Base-by-base conservation (phyloP, 768 basidiomycete species). In the Mrakia gelida region DNA sequence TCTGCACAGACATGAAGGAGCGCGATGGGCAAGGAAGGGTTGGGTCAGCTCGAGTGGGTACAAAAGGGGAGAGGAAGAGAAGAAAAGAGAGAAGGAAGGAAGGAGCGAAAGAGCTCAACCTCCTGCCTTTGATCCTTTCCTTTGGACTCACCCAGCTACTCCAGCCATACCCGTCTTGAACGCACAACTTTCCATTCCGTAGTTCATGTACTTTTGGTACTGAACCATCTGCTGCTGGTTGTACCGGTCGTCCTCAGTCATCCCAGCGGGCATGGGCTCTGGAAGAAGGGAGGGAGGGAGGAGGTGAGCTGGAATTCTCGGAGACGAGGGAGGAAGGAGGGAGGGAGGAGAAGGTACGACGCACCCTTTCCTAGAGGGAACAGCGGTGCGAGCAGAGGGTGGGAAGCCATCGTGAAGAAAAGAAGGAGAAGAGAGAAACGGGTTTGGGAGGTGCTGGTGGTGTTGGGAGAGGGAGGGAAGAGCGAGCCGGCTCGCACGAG, bases 161-260 rank as follows among this genome's bases (percentile, higher is more conserved):
- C 92, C 95, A 49, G 93, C 90, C 75, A 97, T 85, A 45, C 88
- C 88, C 1, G 92, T 90, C 86, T 98, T 98, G 59, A 89, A 88
- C 2, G 89, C 88, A 85, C 95, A 98, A 3, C 92, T 93, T 83
- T 95, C 93, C 90, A 92, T 91, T 62, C 89, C 92, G 82, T 87
- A 86, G 0, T 84, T 81, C 85, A 92, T 91, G 84, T 88, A 90
- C 79, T 88, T 84, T 83, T 93, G 90, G 87, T 90, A 92, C 84
- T 92, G 92, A 85, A 92, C 90, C 80, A 88, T 87, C 84, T 93
- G 89, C 74, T 89, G 83, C 74, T 89, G 85, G 68, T 89, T 88
- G 15, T 86, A 86, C 32, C 92, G 87, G 82, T 97, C 94, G 71
- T 94, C 92, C 81, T 92, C 91, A 3, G 90, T 89, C 78, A 91